Percentiles rank a stretch among this genome's conserved stretches.
These are phyloP conservation scores for Malassezia vespertilionis DNA, from an alignment of 1,284 basidiomycete species.

Conservation along the genomic window DNA sequence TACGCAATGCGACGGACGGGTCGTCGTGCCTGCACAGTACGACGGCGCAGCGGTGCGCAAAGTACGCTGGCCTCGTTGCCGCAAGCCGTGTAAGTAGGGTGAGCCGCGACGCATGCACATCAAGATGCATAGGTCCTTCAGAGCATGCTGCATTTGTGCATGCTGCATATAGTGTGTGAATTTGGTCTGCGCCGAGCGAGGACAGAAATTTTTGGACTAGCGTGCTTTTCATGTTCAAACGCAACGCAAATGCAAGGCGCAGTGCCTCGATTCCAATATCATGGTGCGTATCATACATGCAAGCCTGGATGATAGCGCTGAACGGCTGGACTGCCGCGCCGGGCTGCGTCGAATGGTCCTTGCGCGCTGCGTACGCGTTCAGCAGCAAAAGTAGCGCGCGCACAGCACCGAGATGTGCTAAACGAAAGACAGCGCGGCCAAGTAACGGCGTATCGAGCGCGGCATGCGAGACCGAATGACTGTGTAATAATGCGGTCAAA, in stretches of 20 bases:
- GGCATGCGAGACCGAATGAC: too few relatives aligned
- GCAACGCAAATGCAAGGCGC: not conserved
- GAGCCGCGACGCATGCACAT: not conserved
- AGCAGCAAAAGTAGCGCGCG: not conserved
- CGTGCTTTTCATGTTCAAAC: not conserved
- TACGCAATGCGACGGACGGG: not conserved
- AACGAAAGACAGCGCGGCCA: slow-evolving; percentile 11
- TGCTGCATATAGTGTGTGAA: not conserved
- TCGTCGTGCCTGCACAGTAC: slow-evolving; percentile 2
- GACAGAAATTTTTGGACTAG: slow-evolving; percentile 3
- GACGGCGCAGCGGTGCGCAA: slow-evolving; percentile 8
- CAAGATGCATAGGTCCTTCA: not conserved
- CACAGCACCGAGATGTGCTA: slow-evolving; percentile 4
- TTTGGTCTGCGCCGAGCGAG: not conserved
- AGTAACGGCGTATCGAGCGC: slow-evolving; percentile 9
- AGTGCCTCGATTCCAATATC: not conserved
- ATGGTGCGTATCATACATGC: not conserved
- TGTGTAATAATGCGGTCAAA: too few relatives aligned
- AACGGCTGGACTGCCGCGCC: slow-evolving; percentile 7
- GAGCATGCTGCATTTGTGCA: not conserved
- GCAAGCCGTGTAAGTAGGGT: not conserved
- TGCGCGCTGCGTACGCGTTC: not conserved
- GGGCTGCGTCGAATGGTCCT: not conserved
- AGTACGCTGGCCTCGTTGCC: slow-evolving; percentile 1
- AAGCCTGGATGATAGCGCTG: not conserved